Percentiles rank a stretch among this genome's conserved stretches.
These are phyloP conservation scores for Gastrodia elata DNA, from an alignment of 106 monocot species.

Conservation along the genomic window DNA sequence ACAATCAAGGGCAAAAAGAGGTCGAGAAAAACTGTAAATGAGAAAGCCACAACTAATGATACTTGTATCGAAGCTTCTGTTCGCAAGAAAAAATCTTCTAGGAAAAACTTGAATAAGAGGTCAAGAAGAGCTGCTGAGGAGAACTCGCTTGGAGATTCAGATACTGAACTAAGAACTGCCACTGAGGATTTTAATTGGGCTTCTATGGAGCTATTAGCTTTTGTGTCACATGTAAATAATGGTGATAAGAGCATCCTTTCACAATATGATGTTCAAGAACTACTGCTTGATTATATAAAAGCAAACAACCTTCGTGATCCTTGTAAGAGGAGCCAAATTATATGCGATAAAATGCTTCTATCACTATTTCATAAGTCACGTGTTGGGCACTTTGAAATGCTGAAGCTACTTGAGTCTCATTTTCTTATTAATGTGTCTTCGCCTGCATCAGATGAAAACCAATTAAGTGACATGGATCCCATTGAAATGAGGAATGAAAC, in stretches of 20 bases:
- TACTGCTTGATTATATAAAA: conserved; percentile 88
- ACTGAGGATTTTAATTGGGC: conserved; percentile 60
- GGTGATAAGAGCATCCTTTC: conserved; percentile 68
- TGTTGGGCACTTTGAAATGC: conserved; percentile 96
- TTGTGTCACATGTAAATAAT: conserved; percentile 80
- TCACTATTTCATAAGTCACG: conserved; percentile 75
- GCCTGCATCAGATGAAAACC: conserved; percentile 53
- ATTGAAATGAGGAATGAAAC: conserved; percentile 49
- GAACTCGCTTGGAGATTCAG: conserved; percentile 10
- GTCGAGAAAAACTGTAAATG: conserved; percentile 11
- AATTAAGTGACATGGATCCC: conserved; percentile 58
- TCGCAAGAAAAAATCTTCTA: conserved; percentile 9
- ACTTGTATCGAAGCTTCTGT: neutral
- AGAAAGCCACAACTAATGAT: conserved; percentile 8
- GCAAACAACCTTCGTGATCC: conserved; percentile 85
- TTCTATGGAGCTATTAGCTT: conserved; percentile 83
- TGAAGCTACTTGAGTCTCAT: conserved; percentile 95
- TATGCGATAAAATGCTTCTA: conserved; percentile 71
- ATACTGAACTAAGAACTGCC: conserved; percentile 18
- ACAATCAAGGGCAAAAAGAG: conserved; percentile 10
- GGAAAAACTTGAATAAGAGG: conserved; percentile 30
- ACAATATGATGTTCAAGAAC: conserved; percentile 83
- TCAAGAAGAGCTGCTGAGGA: conserved; percentile 18
- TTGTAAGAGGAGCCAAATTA: conserved; percentile 72
- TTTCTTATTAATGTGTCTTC: conserved; percentile 63